Base-by-base conservation (phyloP, 345 rosid species). In the Camelina neglecta region DNA sequence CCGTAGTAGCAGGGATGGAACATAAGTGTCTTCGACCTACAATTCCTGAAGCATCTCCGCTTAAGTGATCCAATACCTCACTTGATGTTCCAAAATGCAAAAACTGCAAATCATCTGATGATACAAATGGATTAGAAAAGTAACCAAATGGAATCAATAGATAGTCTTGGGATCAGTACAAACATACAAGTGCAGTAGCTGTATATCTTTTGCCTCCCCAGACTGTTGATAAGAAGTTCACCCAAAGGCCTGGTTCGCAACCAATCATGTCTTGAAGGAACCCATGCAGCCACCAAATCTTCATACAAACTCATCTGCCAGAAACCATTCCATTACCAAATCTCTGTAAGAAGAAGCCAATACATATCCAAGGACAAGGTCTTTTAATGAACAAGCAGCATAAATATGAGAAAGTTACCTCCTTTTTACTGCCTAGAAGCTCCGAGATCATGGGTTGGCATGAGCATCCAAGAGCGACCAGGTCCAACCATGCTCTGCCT, bases 251-350 rank as follows among this genome's bases (percentile, higher is more conserved):
- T 89, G 68, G 61, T 72, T 63, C 73, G 75, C 65, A 95, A 81
- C 97, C 99, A 92, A 57, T 84, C 91, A 85, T 95, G 97, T 84
- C 90, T 89, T 65, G 85, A 84, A 8, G 97, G 97, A 33, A 95
- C 99, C 99, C 99, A 95, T 70, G 97, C 97, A 29, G 96, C 99
- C 48, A 89, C 97, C 81, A 95, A 80, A 84, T 95, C 99, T 83
- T 95, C 99, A 81, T 95, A 95, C 77, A 95, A 89, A 86, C 96
- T 95, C 93, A 95, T 85, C 99, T 90, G 85, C 78, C 7, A 69
- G 1, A 39, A 16, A 44, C 65, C 20, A 62, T n/a, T 69, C 39
- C 38, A 20, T 77, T 6, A 61, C 23, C 2, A 45, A 23, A 35
- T 11, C 11, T 31, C 23, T 35, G 26, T 45, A 76, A 36, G 53